A percentile compares a stretch with the other conserved stretches of the same genome.
phyloP scores from a whole-genome alignment of 1,284 basidiomycete species.

The Puccinia triticina region DNA sequence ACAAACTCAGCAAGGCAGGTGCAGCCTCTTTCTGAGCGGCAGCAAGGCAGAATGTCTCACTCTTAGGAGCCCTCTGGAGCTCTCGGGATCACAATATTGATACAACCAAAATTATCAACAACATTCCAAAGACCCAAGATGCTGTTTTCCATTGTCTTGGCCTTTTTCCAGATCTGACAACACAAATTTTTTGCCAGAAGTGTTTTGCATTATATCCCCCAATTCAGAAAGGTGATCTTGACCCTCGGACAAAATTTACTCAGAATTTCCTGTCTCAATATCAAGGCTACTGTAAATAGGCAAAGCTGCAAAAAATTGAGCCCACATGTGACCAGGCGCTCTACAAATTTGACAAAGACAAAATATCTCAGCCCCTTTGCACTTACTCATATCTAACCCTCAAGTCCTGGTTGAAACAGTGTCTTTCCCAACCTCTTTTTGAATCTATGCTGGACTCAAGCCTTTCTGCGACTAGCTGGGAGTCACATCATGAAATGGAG shows the following conservation, averaged over 20 bases:
- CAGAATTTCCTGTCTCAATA: constrained; percentile 3
- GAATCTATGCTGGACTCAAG: constrained; percentile 9
- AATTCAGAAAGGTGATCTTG: background rate
- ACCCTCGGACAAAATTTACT: background rate
- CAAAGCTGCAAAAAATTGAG: constrained; percentile 1
- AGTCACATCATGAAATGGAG: background rate
- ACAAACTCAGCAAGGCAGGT: no score
- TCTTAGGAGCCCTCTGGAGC: constrained; percentile 11
- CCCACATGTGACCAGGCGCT: constrained; percentile 13
- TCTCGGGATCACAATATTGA: background rate
- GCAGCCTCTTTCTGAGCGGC: no score
- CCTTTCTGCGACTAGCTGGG: background rate
- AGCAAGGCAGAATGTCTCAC: no score
- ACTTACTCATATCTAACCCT: constrained; percentile 8
- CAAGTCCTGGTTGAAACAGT: background rate
- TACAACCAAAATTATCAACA: background rate
- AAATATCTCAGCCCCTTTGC: background rate
- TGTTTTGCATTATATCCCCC: constrained; percentile 8
- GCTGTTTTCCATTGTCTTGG: no score
- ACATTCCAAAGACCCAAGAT: background rate
- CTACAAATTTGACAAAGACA: background rate
- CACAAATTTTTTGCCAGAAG: constrained; percentile 6
- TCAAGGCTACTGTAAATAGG: no score
- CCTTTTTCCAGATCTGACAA: no score
- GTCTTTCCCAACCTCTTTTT: background rate